Evolutionary conservation across 176 grass and related monocot species (phyloP).

Genomic region (Cymbopogon citratus): DNA sequence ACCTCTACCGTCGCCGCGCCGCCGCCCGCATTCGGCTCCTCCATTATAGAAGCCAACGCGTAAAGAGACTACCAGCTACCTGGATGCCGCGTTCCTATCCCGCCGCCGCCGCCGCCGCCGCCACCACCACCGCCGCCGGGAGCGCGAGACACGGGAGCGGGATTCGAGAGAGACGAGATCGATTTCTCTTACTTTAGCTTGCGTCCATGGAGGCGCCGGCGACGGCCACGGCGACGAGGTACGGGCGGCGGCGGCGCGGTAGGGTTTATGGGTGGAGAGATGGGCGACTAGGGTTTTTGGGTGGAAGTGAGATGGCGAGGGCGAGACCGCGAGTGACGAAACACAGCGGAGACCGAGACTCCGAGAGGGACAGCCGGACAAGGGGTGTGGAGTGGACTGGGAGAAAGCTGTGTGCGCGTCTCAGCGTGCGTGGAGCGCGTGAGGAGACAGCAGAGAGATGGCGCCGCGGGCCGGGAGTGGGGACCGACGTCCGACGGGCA

Average conservation of each 20-base stretch:
- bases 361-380: background rate
- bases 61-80: background rate
- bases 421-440: constrained; percentile 36
- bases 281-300: constrained; percentile 52
- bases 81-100: background rate
- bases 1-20: background rate
- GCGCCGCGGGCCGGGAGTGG: background rate
- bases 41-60: constrained; percentile 11
- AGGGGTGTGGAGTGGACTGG: background rate
- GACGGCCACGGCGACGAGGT: background rate
- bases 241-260: constrained; percentile 1
- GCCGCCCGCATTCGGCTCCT: constrained; percentile 31
- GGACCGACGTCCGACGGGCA: background rate
- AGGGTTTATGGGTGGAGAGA: constrained; percentile 20
- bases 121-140: background rate
- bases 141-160: background rate
- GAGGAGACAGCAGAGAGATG: background rate
- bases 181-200: background rate
- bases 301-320: background rate
- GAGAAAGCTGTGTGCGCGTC: background rate
- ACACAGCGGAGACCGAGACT: background rate
- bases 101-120: background rate
- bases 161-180: background rate
- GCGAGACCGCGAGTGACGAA: background rate
- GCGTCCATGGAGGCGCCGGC: constrained; percentile 24